Conservation (phyloP, 208 protist species). For the Eutreptiella sp. region DNA sequence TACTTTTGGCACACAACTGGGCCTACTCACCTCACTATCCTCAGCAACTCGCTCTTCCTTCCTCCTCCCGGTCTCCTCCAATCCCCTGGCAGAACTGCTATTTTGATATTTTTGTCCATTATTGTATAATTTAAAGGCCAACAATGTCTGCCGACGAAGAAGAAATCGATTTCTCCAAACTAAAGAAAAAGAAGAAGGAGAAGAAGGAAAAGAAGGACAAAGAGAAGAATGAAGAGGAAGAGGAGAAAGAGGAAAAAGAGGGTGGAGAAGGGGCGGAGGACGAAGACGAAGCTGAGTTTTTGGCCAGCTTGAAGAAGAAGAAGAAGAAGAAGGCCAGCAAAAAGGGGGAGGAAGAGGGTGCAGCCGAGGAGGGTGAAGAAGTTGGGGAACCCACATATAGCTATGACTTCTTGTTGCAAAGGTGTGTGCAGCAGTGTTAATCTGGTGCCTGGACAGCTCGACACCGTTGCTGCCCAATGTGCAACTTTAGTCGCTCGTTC, state of each 20-base stretch:
- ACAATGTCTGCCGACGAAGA: slow-evolving; percentile 8
- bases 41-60: no score
- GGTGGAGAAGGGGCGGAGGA: slow-evolving; percentile 1
- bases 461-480: no score
- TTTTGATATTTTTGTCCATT: no score
- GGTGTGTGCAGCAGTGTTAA: no score
- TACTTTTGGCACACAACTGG: no score
- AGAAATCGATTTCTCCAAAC: slow-evolving; percentile 18
- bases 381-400: slow-evolving; percentile 11
- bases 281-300: slow-evolving; percentile 10
- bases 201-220: slow-evolving; percentile 21
- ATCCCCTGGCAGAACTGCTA: no score
- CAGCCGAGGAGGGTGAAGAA: slow-evolving; percentile 14
- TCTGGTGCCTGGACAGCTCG: no score
- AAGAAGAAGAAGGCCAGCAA: slow-evolving; percentile 28
- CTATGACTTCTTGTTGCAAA: slow-evolving; percentile 24
- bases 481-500: no score
- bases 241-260: background rate
- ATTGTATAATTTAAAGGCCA: no score
- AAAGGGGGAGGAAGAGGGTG: background rate
- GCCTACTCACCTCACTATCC: no score
- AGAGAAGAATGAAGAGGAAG: slow-evolving; percentile 2
- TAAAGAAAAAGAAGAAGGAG: slow-evolving; percentile 27
- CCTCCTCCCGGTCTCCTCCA: no score
- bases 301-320: slow-evolving; percentile 13